phyloP scores from a whole-genome alignment of 768 basidiomycete genomes.

The Megacollybia marginata region DNA sequence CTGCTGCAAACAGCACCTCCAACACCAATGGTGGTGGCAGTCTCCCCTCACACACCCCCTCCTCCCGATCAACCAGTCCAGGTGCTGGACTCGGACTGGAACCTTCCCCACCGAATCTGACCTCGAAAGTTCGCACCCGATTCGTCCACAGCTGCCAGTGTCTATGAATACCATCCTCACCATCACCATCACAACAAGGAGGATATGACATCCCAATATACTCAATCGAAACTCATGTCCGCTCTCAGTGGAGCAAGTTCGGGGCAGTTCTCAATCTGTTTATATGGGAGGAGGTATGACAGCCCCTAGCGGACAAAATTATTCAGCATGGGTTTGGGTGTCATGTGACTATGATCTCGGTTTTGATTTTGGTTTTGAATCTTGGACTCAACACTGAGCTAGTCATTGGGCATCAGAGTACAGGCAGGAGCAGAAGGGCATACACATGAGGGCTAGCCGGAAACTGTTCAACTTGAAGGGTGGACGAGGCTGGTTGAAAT shows the following conservation, averaged over 20 bases:
- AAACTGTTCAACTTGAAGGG: no score
- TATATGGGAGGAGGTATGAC: constrained; percentile 24
- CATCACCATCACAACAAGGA: constrained; percentile 30
- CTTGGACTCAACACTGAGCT: no score
- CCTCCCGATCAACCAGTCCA: constrained; percentile 22
- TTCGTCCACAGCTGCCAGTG: constrained; percentile 52
- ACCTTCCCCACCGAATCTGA: no score
- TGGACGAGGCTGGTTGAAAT: no score
- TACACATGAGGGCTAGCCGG: no score
- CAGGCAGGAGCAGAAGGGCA: no score
- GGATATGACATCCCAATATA: constrained; percentile 23
- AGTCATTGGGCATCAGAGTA: no score
- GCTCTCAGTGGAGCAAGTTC: constrained; percentile 33
- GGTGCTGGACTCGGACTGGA: background rate
- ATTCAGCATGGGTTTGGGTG: no score
- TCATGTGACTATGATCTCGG: no score
- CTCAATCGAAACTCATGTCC: constrained; percentile 46
- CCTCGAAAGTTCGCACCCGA: constrained; percentile 55
- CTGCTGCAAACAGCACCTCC: constrained; percentile 70
- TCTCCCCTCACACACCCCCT: constrained; percentile 26
- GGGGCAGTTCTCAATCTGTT: constrained; percentile 17
- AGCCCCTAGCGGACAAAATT: no score
- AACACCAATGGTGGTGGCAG: constrained; percentile 70
- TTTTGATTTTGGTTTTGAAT: no score
- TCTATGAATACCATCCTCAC: constrained; percentile 26